Conservation (phyloP, 768 basidiomycete genomes). For the Tricholoma saponaceum region DNA sequence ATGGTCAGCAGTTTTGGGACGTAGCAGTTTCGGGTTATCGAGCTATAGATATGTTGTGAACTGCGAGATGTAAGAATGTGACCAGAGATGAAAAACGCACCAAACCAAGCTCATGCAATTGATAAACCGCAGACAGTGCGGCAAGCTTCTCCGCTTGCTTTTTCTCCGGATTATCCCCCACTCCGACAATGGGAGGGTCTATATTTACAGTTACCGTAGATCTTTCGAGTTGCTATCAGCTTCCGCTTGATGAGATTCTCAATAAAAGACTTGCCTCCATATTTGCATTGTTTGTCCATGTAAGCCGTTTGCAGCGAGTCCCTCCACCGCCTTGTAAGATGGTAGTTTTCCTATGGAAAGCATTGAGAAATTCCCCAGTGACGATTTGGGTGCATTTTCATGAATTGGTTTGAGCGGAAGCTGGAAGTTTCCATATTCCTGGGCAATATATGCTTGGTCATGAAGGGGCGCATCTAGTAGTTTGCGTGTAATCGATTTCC, state of each 20-base stretch:
- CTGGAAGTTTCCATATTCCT: constrained; percentile 26
- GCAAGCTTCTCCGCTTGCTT: constrained; percentile 75
- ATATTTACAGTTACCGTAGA: constrained; percentile 36
- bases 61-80: neutral
- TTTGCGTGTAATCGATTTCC: constrained; percentile 2
- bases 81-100: constrained; percentile 39
- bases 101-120: constrained; percentile 57
- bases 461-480: constrained; percentile 31
- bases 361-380: constrained; percentile 37
- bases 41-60: constrained; percentile 24
- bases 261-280: constrained; percentile 41
- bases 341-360: constrained; percentile 24
- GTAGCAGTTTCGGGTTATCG: constrained; percentile 31
- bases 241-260: neutral
- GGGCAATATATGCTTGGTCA: constrained; percentile 28
- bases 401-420: constrained; percentile 28
- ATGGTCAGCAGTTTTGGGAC: constrained; percentile 15
- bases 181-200: constrained; percentile 44
- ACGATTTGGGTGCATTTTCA: constrained; percentile 32
- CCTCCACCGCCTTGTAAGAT: constrained; percentile 29
- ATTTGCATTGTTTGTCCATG: constrained; percentile 19
- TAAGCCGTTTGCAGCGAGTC: constrained; percentile 19
- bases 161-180: constrained; percentile 56
- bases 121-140: constrained; percentile 68
- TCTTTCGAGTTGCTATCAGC: constrained; percentile 19